Percentiles rank a stretch among this genome's conserved stretches.
Conservation (phyloP, 305 asterid species). For the Fraxinus baroniana region DNA sequence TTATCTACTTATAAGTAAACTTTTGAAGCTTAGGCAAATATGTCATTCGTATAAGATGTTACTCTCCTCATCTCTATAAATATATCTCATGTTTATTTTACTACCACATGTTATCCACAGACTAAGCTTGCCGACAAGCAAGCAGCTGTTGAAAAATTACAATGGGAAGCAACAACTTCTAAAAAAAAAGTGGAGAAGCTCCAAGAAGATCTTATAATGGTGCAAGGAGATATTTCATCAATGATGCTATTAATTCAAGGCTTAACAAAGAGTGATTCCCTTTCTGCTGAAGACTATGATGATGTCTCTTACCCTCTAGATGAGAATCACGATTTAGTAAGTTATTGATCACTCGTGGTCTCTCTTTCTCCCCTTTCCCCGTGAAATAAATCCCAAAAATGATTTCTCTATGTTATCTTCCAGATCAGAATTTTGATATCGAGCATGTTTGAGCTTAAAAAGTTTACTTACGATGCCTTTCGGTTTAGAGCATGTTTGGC, state of each 20-base stretch:
- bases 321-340: constrained; percentile 51
- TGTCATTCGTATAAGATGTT: background rate
- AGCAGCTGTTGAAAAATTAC: constrained; percentile 86
- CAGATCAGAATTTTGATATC: background rate
- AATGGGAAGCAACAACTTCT: constrained; percentile 80
- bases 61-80: background rate
- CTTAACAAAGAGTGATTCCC: constrained; percentile 44
- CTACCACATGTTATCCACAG: constrained; percentile 32
- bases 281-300: constrained; percentile 49
- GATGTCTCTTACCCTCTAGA: constrained; percentile 37
- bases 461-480: background rate
- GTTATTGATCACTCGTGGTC: constrained; percentile 18
- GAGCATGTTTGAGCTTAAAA: background rate
- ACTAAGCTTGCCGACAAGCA: constrained; percentile 93
- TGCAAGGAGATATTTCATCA: constrained; percentile 61
- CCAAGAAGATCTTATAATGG: constrained; percentile 58
- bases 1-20: background rate
- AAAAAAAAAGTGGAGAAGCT: constrained; percentile 71
- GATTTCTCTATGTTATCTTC: background rate
- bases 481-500: background rate
- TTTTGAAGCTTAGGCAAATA: background rate
- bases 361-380: background rate
- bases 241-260: constrained; percentile 65
- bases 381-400: background rate
- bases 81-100: background rate